Evolutionary conservation across 139 green algal genomes (phyloP).

Genomic region (Chlorella ohadii): DNA sequence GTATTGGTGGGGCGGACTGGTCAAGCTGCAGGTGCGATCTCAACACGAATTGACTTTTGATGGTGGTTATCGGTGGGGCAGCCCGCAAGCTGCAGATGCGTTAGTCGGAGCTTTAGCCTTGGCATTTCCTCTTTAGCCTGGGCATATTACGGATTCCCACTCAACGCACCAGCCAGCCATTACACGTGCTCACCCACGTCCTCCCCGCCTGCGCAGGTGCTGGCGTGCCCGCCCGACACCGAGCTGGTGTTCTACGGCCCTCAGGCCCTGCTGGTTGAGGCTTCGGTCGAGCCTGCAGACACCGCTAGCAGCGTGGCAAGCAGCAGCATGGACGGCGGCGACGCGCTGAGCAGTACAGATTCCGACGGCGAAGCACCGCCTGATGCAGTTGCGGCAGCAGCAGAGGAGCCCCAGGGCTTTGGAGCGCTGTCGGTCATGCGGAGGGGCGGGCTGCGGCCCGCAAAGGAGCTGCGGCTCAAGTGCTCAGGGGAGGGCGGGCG

Average conservation of each 20-base stretch:
- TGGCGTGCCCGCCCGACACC: conserved; percentile 53
- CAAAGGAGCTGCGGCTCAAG: conserved; percentile 24
- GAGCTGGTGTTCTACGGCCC: conserved; percentile 76
- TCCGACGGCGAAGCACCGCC: no score
- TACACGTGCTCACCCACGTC: no score
- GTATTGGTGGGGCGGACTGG: conserved; percentile 80
- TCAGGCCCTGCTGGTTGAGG: conserved; percentile 45
- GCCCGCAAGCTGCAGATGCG: no score
- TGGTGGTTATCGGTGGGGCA: no score
- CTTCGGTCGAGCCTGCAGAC: neutral
- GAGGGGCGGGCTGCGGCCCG: conserved; percentile 65
- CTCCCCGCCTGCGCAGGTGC: no score
- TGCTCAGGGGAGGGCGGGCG: conserved; percentile 10
- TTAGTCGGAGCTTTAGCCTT: no score
- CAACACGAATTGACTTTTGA: no score
- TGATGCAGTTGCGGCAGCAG: neutral
- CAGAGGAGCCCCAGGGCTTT: conserved; percentile 31
- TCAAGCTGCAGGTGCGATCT: conserved; percentile 78
- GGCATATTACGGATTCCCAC: no score
- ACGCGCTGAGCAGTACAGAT: neutral
- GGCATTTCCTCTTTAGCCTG: no score
- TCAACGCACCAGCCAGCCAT: no score
- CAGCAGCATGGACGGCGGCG: neutral
- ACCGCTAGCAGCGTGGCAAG: neutral
- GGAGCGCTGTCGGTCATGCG: conserved; percentile 52